Percentiles rank a stretch among this genome's conserved stretches.
Evolutionary conservation across 495 filamentous ascomycete species (phyloP).

Genomic region (Neurospora tetraspora): DNA sequence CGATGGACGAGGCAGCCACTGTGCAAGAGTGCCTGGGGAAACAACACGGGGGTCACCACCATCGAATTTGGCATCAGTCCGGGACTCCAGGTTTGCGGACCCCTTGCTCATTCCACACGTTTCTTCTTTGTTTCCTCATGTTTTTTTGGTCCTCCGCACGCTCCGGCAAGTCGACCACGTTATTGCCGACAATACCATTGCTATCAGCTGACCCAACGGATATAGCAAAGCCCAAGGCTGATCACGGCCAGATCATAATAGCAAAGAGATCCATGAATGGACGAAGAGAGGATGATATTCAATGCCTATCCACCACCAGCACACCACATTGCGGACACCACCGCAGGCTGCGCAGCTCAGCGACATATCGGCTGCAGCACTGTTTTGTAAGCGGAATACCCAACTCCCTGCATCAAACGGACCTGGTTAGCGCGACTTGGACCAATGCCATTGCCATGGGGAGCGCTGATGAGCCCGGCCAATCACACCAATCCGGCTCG

Average conservation of each 20-base stretch:
- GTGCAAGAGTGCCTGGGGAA: neutral
- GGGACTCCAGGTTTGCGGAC: neutral
- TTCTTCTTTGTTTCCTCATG: neutral
- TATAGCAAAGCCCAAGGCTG: neutral
- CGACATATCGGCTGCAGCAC: slow-evolving; percentile 13
- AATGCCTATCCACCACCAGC: neutral
- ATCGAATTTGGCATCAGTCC: neutral
- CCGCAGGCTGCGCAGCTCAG: neutral
- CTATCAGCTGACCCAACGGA: neutral
- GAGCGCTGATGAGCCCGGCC: slow-evolving; percentile 11
- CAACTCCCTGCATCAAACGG: slow-evolving; percentile 3
- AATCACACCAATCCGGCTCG: slow-evolving; percentile 15
- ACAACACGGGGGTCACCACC: neutral
- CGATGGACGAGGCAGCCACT: neutral
- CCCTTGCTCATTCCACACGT: neutral
- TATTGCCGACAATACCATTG: neutral
- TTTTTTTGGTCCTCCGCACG: neutral
- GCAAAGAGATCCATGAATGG: neutral
- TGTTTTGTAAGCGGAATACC: too few relatives aligned
- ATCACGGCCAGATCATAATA: neutral
- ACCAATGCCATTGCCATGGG: slow-evolving; percentile 26
- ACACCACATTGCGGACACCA: neutral
- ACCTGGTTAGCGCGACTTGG: slow-evolving; percentile 30
- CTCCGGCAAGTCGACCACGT: neutral
- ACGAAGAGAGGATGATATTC: neutral